Evolutionary conservation across 2,329 filamentous ascomycete genomes (phyloP).

Genomic region (Paradendryphiella salina): DNA sequence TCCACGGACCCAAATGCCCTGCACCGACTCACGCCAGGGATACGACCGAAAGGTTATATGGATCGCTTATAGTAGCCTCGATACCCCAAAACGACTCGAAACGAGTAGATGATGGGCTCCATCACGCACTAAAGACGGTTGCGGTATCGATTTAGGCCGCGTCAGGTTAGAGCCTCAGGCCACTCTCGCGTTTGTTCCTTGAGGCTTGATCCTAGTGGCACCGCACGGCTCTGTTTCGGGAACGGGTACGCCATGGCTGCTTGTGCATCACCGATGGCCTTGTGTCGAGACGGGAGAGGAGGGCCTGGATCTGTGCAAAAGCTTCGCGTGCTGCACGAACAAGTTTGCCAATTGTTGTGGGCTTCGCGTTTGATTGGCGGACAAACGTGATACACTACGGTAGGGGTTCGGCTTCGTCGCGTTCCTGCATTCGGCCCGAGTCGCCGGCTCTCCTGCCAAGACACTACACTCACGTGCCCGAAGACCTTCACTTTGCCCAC

Average conservation of each 20-base stretch:
- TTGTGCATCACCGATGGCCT: neutral
- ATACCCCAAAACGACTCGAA: conserved; percentile 8
- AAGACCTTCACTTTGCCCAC: neutral
- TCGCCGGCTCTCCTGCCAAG: conserved; percentile 1
- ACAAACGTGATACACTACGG: too few species aligned
- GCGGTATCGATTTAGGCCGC: conserved; percentile 10
- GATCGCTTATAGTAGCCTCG: conserved; percentile 4
- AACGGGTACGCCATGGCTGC: conserved; percentile 14
- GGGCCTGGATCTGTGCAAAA: neutral
- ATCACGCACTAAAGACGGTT: conserved; percentile 26
- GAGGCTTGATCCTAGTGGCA: conserved; percentile 4
- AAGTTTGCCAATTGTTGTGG: too few species aligned
- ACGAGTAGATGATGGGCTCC: conserved; percentile 22
- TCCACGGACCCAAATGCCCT: neutral
- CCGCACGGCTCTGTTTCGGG: conserved; percentile 17
- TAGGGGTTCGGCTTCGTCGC: neutral
- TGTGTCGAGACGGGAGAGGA: conserved; percentile 1
- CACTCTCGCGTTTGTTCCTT: conserved; percentile 5
- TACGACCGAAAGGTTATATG: conserved; percentile 13
- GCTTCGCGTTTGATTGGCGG: too few species aligned
- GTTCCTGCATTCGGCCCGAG: conserved; percentile 13
- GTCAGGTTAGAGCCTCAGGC: conserved; percentile 12
- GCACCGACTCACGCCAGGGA: neutral
- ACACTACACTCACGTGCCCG: neutral
- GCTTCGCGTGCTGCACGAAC: neutral